A percentile compares a stretch with the other conserved stretches of the same genome.
These are phyloP conservation scores for Colletotrichum liriopes DNA, from an alignment of 2,329 filamentous ascomycete species.

Conservation along the genomic window DNA sequence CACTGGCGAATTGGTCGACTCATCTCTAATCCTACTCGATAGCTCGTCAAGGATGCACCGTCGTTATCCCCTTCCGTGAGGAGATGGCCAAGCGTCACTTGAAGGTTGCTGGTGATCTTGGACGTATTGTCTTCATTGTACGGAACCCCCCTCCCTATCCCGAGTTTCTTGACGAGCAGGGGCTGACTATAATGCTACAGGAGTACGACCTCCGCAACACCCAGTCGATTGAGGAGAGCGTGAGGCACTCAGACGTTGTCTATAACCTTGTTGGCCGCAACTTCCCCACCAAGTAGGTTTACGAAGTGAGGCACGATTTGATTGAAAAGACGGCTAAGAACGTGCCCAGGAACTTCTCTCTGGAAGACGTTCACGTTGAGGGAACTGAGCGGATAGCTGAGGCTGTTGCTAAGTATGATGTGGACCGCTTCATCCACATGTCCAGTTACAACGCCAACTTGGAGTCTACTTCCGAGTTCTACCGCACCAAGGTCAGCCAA, in stretches of 20 bases:
- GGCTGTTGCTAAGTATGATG: constrained; percentile 96
- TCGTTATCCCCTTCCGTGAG: constrained; percentile 93
- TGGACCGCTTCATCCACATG: constrained; percentile 96
- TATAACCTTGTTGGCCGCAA: constrained; percentile 96
- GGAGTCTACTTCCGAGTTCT: constrained; percentile 89
- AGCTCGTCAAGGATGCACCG: constrained; percentile 95
- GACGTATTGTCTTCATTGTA: constrained; percentile 89
- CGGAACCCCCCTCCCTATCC: neutral
- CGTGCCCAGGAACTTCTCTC: constrained; percentile 83
- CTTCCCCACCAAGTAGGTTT: constrained; percentile 91
- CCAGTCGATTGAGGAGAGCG: constrained; percentile 94
- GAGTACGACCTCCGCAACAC: constrained; percentile 98
- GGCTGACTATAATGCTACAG: constrained; percentile 58
- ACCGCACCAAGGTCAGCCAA: constrained; percentile 81
- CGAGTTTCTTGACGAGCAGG: neutral
- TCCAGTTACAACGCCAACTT: constrained; percentile 93
- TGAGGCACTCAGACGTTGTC: constrained; percentile 96
- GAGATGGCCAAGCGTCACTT: constrained; percentile 98
- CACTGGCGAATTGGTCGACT: constrained; percentile 44
- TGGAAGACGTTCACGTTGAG: constrained; percentile 94
- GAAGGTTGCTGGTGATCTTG: constrained; percentile 95
- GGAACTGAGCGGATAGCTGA: constrained; percentile 93
- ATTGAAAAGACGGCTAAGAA: constrained; percentile 49
- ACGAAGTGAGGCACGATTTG: neutral
- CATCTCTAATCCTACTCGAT: constrained; percentile 40